Evolutionary conservation across 805 yeast species (phyloP).

Genomic region (Metschnikowia vanudenii): DNA sequence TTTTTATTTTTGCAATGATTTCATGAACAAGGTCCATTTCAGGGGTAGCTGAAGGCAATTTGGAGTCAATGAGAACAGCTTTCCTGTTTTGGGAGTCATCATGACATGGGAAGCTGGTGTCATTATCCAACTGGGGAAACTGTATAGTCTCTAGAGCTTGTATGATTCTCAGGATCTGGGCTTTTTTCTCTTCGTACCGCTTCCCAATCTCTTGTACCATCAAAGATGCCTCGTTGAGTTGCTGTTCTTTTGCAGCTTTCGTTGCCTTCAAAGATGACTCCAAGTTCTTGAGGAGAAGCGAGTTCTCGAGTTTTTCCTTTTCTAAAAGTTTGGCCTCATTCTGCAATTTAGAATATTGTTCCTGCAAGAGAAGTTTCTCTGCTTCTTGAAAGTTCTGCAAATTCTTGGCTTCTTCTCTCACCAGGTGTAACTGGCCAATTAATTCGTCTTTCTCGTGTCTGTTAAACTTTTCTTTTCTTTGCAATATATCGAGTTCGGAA

Average conservation of each 20-base stretch:
- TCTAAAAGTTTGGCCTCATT: neutral
- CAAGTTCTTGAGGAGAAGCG: neutral
- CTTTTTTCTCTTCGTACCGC: conserved; percentile 9
- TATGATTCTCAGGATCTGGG: neutral
- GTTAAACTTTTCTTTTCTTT: neutral
- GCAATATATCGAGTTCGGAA: neutral
- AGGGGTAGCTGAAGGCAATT: neutral
- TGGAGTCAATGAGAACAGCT: neutral
- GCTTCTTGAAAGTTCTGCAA: conserved; percentile 11
- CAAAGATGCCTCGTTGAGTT: conserved; percentile 5
- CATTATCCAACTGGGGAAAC: neutral
- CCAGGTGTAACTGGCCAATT: conserved; percentile 1
- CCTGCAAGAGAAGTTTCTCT: conserved; percentile 5
- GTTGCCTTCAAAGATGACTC: neutral
- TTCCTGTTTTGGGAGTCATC: neutral
- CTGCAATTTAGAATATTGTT: neutral
- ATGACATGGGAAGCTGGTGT: neutral
- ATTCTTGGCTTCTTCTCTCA: conserved; percentile 6
- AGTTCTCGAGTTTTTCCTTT: neutral
- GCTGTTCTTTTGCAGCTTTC: conserved; percentile 5
- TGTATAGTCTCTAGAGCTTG: conserved; percentile 3
- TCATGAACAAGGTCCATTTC: conserved; percentile 1
- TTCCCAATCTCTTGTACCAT: conserved; percentile 4
- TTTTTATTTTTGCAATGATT: neutral
- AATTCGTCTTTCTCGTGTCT: conserved; percentile 8